Evolutionary conservation across 2,329 filamentous ascomycete species (phyloP), one percentile per base, ranked within the genome.

Genomic region (Xylaria multiplex): DNA sequence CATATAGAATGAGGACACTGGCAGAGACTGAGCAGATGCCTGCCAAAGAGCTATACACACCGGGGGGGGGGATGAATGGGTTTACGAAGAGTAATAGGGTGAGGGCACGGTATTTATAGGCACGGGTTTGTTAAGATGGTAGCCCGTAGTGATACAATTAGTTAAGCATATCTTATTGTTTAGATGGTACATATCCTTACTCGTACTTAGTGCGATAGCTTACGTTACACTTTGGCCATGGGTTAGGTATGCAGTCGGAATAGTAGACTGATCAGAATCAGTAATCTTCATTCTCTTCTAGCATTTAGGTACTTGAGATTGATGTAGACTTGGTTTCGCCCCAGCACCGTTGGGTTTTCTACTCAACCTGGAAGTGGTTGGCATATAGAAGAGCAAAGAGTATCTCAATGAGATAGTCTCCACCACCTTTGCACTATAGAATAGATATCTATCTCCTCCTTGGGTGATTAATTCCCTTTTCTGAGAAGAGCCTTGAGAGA

Each of bases 401-500:
- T 67, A 67, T 67, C 62, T 65, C 62, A 62, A 62, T 55, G 3
- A 45, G 64, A 56, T 45, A 59, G 48, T 55, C 35, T 48, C 49
- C 19, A 6, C 7, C 43, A 32, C 11, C 13, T 16, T 35, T 55
- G 30, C 46, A 24, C 54, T 24, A 16, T 22, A 7, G 6, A 19
- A 56, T 24, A 7, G n/a, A 19, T 42, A 7, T n/a, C 14, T 19
- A n/a, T 35, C 35, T n/a, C 37, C 37, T 32, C 14, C 22, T 6
- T 2, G 22, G 30, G 22, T 52, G 16, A 2, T 14, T 66, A 65
- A 24, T 64, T 27, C 55, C 69, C 75, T 72, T 77, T 79, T 48
- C 80, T 79, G 53, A 84, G 71, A 16, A 79, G 75, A 52, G 80
- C 79, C 69, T 81, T 40, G 84, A 73, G 46, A 2, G 63, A 61